Percentiles rank a stretch among this genome's conserved stretches.
Conservation (phyloP, 2,329 filamentous ascomycete genomes). For the Clarireedia paspali region DNA sequence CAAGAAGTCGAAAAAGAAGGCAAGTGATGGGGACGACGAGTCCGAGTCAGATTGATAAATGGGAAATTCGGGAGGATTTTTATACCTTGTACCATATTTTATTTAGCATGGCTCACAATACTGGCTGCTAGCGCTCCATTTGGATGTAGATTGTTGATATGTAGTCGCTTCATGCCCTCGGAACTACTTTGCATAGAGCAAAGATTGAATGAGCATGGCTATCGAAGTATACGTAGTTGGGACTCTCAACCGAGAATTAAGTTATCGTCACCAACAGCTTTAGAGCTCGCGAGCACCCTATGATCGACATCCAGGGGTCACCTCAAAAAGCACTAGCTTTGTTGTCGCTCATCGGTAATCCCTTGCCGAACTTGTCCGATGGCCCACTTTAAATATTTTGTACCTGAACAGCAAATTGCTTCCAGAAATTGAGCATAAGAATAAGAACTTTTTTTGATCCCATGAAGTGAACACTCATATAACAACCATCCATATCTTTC, state of each 20-base stretch:
- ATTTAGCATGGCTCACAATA: too few relatives aligned
- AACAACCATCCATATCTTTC: neutral
- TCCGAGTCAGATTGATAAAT: slow-evolving; percentile 1
- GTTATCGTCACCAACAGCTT: too few relatives aligned
- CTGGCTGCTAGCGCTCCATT: too few relatives aligned
- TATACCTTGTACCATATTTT: neutral
- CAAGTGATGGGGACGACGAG: slow-evolving; percentile 24
- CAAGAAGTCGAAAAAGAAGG: slow-evolving; percentile 55
- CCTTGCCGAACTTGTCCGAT: neutral
- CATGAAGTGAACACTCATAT: neutral
- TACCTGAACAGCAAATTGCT: neutral
- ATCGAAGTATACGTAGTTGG: too few relatives aligned
- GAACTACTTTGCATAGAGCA: too few relatives aligned
- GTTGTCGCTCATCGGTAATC: neutral
- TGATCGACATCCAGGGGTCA: neutral
- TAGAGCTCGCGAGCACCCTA: neutral
- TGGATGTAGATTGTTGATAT: too few relatives aligned
- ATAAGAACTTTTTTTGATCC: neutral
- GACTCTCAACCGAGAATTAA: too few relatives aligned
- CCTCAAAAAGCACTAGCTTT: neutral
- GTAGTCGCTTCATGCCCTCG: too few relatives aligned
- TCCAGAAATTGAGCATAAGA: neutral
- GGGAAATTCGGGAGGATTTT: neutral
- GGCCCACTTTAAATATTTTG: neutral
- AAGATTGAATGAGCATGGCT: too few relatives aligned